Evolutionary conservation across 2,329 filamentous ascomycete species (phyloP).

Genomic region (Diaporthe longicolla): DNA sequence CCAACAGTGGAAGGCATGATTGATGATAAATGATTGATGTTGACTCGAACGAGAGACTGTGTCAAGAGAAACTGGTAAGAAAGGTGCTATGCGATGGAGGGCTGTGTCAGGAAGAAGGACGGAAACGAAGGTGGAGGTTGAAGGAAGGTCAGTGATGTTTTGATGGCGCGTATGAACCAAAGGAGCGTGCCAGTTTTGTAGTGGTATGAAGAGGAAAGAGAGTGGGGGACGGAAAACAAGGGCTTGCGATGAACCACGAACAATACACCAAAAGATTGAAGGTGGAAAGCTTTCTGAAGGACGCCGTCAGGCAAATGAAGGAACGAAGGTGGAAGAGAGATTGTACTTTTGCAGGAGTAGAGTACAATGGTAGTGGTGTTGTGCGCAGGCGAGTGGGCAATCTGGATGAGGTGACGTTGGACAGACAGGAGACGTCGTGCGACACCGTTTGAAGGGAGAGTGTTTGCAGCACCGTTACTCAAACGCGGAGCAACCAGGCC

Average conservation of each 20-base stretch:
- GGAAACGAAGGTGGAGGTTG: background rate
- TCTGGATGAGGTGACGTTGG: slow-evolving; percentile 32
- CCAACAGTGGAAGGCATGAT: slow-evolving; percentile 17
- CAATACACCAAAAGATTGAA: slow-evolving; percentile 29
- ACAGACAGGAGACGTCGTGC: slow-evolving; percentile 41
- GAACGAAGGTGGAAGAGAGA: slow-evolving; percentile 5
- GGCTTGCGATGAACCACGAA: slow-evolving; percentile 16
- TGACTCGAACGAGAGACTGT: slow-evolving; percentile 31
- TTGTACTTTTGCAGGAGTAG: slow-evolving; percentile 9
- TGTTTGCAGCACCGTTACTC: slow-evolving; percentile 43
- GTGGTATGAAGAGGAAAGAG: slow-evolving; percentile 2
- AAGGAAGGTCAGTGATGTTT: background rate
- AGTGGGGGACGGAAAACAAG: slow-evolving; percentile 21
- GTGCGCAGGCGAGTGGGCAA: slow-evolving; percentile 31
- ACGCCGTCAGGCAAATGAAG: background rate
- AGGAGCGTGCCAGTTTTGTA: slow-evolving; percentile 21
- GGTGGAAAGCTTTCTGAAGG: background rate
- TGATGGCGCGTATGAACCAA: slow-evolving; percentile 10
- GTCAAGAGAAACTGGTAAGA: slow-evolving; percentile 18
- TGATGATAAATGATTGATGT: slow-evolving; percentile 11
- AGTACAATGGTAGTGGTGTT: slow-evolving; percentile 20
- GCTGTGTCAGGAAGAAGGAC: background rate
- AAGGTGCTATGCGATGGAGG: background rate
- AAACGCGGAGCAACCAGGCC: slow-evolving; percentile 35
- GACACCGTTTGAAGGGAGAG: slow-evolving; percentile 40